Evolutionary conservation across 2,329 filamentous ascomycete species (phyloP).

Genomic region (Fusarium agapanthi): DNA sequence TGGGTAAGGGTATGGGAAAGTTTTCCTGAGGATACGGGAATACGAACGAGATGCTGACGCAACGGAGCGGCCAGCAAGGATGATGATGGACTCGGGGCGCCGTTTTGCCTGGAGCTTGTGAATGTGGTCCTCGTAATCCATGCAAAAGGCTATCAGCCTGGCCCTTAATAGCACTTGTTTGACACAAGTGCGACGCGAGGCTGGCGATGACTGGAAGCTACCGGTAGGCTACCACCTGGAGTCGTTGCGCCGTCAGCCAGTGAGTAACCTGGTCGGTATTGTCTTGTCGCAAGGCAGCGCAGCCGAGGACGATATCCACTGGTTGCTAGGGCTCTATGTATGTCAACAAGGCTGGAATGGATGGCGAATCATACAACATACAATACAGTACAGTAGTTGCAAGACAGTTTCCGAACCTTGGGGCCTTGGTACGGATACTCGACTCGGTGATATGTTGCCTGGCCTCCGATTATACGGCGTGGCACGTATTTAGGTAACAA

Average conservation of each 20-base stretch:
- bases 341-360: slow-evolving; percentile 38
- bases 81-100: slow-evolving; percentile 20
- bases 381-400: background rate
- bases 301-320: slow-evolving; percentile 23
- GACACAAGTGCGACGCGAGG: slow-evolving; percentile 36
- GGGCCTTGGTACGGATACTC: background rate
- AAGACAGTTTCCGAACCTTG: slow-evolving; percentile 20
- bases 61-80: slow-evolving; percentile 31
- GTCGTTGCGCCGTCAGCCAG: slow-evolving; percentile 21
- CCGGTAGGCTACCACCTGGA: slow-evolving; percentile 25
- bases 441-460: slow-evolving; percentile 8
- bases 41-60: slow-evolving; percentile 38
- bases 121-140: slow-evolving; percentile 17
- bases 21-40: slow-evolving; percentile 31
- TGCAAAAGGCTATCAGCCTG: slow-evolving; percentile 32
- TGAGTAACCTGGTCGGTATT: slow-evolving; percentile 12
- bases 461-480: slow-evolving; percentile 16
- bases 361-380: slow-evolving; percentile 2
- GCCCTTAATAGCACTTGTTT: slow-evolving; percentile 29
- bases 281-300: slow-evolving; percentile 28
- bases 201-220: slow-evolving; percentile 24
- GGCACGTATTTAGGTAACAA: slow-evolving; percentile 13
- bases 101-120: slow-evolving; percentile 21
- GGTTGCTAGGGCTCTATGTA: slow-evolving; percentile 29
- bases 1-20: slow-evolving; percentile 3